phyloP scores from a whole-genome alignment of 768 basidiomycete genomes.

The Calocera viscosa region DNA sequence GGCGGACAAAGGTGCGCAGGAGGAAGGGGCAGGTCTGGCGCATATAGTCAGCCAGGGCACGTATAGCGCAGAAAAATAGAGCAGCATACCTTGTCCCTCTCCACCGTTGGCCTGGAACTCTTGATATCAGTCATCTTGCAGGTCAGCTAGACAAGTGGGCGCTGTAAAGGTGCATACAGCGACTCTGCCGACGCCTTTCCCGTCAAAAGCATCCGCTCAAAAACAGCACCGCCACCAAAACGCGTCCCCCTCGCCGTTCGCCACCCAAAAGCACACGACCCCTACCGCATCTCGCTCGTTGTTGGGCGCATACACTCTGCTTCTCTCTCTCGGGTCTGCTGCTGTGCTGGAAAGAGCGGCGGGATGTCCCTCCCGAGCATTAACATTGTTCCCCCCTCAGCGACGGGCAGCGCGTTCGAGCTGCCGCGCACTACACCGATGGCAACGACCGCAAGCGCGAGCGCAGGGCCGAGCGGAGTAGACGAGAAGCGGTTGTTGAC shows the following conservation, averaged over 20 bases:
- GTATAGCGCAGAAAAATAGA: too few relatives aligned
- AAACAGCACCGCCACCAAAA: not conserved
- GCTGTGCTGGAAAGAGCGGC: too few relatives aligned
- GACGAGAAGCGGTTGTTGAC: not conserved
- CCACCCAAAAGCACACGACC: not conserved
- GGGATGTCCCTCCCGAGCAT: not conserved
- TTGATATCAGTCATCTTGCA: not conserved
- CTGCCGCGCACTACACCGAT: not conserved
- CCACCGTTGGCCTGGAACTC: not conserved
- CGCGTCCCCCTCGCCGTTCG: not conserved
- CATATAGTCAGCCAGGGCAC: not conserved
- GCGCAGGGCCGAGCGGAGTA: not conserved
- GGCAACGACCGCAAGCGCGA: not conserved
- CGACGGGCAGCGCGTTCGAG: not conserved
- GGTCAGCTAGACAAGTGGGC: not conserved
- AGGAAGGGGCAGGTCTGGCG: conserved; percentile 66
- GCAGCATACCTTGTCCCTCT: not conserved
- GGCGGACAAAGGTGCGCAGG: conserved; percentile 69
- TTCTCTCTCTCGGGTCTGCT: too few relatives aligned
- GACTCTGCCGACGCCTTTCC: not conserved
- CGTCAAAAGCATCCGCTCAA: not conserved
- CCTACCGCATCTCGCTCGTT: too few relatives aligned
- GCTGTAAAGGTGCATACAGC: not conserved
- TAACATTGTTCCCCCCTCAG: not conserved
- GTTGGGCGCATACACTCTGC: too few relatives aligned